phyloP scores from a whole-genome alignment of 257 asterid genomes.

The Plantago ovata region DNA sequence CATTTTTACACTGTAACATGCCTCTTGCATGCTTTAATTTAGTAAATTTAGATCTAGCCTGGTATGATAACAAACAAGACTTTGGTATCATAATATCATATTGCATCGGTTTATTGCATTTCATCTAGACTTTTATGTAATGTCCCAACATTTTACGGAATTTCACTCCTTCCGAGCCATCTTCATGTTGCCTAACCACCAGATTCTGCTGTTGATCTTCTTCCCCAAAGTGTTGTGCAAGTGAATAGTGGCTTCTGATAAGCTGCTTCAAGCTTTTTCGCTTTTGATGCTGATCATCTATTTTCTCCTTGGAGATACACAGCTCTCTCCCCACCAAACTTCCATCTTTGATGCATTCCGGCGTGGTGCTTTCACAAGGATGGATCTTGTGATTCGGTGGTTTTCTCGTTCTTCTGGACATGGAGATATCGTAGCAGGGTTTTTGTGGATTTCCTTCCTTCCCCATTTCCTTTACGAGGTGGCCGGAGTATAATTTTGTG shows the following conservation, averaged over 20 bases:
- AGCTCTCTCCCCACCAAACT: slow-evolving; percentile 13
- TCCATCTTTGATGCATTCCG: slow-evolving; percentile 1
- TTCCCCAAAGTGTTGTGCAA: slow-evolving; percentile 46
- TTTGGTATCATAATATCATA: not conserved
- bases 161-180: slow-evolving; percentile 25
- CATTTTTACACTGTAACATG: no score
- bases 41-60: not conserved
- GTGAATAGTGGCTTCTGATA: slow-evolving; percentile 33
- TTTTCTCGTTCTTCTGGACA: slow-evolving; percentile 63
- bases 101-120: not conserved
- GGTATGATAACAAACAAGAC: not conserved
- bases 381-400: slow-evolving; percentile 23
- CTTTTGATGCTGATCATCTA: not conserved
- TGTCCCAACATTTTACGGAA: slow-evolving; percentile 34
- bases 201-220: slow-evolving; percentile 32
- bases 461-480: slow-evolving; percentile 26
- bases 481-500: not conserved
- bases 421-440: slow-evolving; percentile 44
- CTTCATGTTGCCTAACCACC: slow-evolving; percentile 20
- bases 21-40: not conserved
- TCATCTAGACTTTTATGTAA: slow-evolving; percentile 27
- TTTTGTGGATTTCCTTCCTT: slow-evolving; percentile 18
- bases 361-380: slow-evolving; percentile 6
- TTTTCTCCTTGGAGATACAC: not conserved
- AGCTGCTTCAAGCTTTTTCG: slow-evolving; percentile 43